A percentile compares a stretch with the other conserved stretches of the same genome.
Evolutionary conservation across 495 filamentous ascomycete genomes (phyloP).

Genomic region (Cercophora newfieldiana): DNA sequence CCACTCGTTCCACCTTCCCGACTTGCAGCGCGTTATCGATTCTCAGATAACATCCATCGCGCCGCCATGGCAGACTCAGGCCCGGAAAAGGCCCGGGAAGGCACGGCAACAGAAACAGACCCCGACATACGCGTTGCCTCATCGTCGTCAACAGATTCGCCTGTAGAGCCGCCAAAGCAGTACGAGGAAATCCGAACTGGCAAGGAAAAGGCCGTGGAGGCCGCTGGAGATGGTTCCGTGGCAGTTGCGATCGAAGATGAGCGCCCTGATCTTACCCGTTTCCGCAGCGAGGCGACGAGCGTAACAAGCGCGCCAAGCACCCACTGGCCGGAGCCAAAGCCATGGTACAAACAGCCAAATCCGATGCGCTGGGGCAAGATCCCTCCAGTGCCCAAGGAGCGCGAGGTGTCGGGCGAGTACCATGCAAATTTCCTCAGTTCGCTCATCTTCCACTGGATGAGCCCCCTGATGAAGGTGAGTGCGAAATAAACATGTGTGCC

Average conservation of each 20-base stretch:
- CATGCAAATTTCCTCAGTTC: conserved; percentile 59
- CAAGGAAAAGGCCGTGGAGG: conserved; percentile 3
- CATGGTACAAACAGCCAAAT: conserved; percentile 63
- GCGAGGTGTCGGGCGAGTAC: conserved; percentile 56
- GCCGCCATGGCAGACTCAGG: conserved; percentile 7
- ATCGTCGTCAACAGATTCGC: conserved; percentile 4
- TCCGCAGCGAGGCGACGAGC: conserved; percentile 46
- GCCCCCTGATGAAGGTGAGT: conserved; percentile 64
- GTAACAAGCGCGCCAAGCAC: conserved; percentile 33
- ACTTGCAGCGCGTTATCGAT: neutral
- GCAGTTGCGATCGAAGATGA: conserved; percentile 17
- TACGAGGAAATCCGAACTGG: conserved; percentile 11
- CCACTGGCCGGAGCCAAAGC: conserved; percentile 43
- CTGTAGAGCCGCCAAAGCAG: conserved; percentile 16
- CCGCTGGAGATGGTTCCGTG: conserved; percentile 15
- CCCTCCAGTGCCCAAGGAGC: conserved; percentile 60
- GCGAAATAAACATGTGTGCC: conserved; percentile 5
- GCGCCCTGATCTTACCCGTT: conserved; percentile 39
- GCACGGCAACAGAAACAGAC: neutral
- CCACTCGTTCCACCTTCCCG: neutral
- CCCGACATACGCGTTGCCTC: neutral
- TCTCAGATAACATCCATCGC: neutral
- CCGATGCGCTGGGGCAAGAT: conserved; percentile 61
- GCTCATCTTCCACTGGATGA: conserved; percentile 69
- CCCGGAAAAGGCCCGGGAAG: conserved; percentile 6